Conservation (phyloP, 257 asterid species). For the Capsicum pubescens region DNA sequence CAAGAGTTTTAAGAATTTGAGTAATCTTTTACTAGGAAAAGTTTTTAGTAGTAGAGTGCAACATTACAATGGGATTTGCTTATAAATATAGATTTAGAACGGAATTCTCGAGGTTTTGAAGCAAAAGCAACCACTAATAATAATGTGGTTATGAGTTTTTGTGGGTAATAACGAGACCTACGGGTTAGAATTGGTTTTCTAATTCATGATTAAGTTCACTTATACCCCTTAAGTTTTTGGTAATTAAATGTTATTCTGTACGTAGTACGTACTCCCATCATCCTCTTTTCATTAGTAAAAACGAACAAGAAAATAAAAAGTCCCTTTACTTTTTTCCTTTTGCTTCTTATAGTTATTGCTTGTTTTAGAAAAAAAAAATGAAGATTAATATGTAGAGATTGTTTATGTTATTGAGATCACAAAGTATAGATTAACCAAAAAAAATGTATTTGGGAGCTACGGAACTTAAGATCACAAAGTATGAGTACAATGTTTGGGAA, state of each 20-base stretch:
- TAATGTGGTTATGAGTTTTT: background rate
- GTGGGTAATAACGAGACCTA: background rate
- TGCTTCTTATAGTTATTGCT: background rate
- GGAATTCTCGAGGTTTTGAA: background rate
- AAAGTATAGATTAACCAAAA: too few species aligned
- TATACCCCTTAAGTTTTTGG: background rate
- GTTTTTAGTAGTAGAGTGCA: background rate
- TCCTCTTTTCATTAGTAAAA: background rate
- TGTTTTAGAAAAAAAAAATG: background rate
- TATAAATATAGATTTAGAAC: conserved; percentile 15
- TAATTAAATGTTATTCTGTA: background rate
- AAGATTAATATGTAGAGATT: too few species aligned
- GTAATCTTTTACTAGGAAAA: background rate
- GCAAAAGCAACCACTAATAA: background rate
- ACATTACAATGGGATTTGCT: background rate
- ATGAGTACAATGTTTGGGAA: too few species aligned
- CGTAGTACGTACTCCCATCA: too few species aligned
- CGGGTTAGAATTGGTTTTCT: conserved; percentile 1
- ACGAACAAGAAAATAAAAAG: background rate
- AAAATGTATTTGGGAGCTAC: too few species aligned
- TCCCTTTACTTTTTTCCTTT: background rate
- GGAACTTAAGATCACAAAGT: too few species aligned
- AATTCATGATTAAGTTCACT: background rate
- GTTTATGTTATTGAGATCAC: too few species aligned
- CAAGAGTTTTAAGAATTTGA: background rate